Conservation (phyloP, 371 early-diverging fungal genomes). For the Mortierella sp. region DNA sequence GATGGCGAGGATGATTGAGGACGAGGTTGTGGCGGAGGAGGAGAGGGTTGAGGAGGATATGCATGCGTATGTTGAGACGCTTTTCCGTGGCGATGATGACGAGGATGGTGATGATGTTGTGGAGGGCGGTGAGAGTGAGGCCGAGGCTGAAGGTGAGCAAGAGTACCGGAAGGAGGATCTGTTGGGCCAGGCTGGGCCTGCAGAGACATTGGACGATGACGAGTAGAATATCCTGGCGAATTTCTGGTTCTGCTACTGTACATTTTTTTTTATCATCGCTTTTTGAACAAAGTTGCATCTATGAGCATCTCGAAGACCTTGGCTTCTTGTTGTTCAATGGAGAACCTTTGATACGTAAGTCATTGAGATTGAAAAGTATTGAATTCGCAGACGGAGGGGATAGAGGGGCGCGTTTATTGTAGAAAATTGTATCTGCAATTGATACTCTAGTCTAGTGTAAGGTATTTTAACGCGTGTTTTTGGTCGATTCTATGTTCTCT, state of each 20-base stretch:
- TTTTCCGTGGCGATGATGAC: not conserved
- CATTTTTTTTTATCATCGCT: not conserved
- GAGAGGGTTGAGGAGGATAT: not conserved
- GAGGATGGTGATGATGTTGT: not conserved
- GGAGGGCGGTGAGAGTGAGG: not conserved
- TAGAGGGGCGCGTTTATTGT: no score
- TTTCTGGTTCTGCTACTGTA: not conserved
- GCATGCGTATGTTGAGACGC: not conserved
- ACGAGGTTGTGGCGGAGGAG: conserved; percentile 13
- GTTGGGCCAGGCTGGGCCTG: conserved; percentile 26
- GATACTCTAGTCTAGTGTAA: no score
- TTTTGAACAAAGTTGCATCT: no score
- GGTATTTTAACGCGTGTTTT: no score
- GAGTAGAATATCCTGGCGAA: not conserved
- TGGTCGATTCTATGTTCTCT: no score
- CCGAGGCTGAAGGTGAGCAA: conserved; percentile 3
- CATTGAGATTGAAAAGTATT: no score
- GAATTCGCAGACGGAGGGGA: no score
- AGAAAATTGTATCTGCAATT: no score
- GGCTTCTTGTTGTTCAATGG: no score
- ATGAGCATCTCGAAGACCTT: no score
- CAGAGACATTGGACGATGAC: conserved; percentile 41
- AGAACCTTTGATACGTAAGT: no score
- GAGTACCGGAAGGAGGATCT: conserved; percentile 20
- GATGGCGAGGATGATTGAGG: not conserved